These are phyloP conservation scores for Candida sp. DNA, from an alignment of 1,139 yeast species.

Conservation along the genomic window DNA sequence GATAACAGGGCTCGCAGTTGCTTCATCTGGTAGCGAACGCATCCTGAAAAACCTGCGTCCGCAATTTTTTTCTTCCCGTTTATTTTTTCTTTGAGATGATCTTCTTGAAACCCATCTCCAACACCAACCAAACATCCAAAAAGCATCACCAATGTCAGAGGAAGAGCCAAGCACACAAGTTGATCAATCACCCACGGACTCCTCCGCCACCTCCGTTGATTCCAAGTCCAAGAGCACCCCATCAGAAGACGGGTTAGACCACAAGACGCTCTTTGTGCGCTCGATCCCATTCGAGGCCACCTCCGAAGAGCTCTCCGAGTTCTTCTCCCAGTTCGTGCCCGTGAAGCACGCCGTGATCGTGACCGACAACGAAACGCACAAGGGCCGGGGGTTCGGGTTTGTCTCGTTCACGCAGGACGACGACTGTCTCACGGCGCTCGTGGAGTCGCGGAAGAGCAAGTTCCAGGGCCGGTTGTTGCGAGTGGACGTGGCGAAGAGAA, in stretches of 20 bases:
- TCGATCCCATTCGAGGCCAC: slow-evolving; percentile 83
- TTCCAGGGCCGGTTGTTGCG: slow-evolving; percentile 70
- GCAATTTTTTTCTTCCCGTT: not conserved
- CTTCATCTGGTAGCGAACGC: slow-evolving; percentile 1
- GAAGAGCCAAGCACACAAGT: not conserved
- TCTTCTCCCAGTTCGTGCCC: slow-evolving; percentile 91
- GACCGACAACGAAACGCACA: slow-evolving; percentile 64
- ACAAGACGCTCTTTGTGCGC: slow-evolving; percentile 81
- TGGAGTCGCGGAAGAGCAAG: slow-evolving; percentile 65
- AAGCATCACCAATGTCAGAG: not conserved
- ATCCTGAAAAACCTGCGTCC: not conserved
- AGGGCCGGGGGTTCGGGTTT: slow-evolving; percentile 94
- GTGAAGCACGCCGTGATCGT: slow-evolving; percentile 96
- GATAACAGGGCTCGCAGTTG: too few species aligned
- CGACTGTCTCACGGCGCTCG: slow-evolving; percentile 80
- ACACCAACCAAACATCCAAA: not conserved
- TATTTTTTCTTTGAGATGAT: slow-evolving; percentile 5
- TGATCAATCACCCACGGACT: slow-evolving; percentile 10
- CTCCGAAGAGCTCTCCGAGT: slow-evolving; percentile 78
- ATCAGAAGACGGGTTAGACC: slow-evolving; percentile 48
- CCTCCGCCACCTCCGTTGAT: not conserved
- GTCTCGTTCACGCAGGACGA: slow-evolving; percentile 88
- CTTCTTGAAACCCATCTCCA: not conserved
- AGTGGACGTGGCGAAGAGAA: slow-evolving; percentile 90
- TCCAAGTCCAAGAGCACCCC: slow-evolving; percentile 4